Evolutionary conservation across 306 rosid genomes (phyloP).

Genomic region (Glycine tomentella): DNA sequence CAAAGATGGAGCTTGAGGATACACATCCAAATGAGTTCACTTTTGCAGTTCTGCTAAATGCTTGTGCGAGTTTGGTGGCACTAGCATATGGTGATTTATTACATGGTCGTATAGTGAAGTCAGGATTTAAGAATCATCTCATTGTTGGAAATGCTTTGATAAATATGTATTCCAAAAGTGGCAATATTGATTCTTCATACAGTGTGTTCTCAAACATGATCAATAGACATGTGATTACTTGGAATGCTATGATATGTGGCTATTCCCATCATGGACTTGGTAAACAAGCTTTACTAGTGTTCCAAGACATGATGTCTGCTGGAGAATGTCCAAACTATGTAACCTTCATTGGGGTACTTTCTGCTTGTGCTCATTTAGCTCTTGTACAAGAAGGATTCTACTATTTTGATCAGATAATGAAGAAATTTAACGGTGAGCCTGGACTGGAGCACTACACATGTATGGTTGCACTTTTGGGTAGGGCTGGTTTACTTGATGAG

Average conservation of each 20-base stretch:
- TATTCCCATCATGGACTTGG: neutral
- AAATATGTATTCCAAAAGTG: slow-evolving; percentile 2
- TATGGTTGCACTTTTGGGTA: neutral
- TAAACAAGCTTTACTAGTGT: slow-evolving; percentile 3
- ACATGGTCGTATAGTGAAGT: neutral
- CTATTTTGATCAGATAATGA: neutral
- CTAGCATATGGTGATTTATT: neutral
- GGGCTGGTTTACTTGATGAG: neutral
- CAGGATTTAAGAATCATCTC: neutral
- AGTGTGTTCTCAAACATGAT: slow-evolving; percentile 4
- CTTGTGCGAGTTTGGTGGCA: neutral
- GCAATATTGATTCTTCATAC: neutral
- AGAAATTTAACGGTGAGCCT: neutral
- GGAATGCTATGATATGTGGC: neutral
- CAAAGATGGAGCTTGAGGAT: neutral
- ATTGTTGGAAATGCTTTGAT: neutral
- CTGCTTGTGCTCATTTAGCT: neutral
- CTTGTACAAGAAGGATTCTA: neutral
- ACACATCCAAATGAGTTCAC: neutral
- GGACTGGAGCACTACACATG: neutral
- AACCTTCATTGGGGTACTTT: neutral
- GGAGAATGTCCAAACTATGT: neutral
- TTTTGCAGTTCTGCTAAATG: neutral
- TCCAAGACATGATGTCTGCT: neutral
- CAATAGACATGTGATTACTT: neutral